Evolutionary conservation across 805 yeast species (phyloP).

Genomic region (Debaryomyces hansenii): DNA sequence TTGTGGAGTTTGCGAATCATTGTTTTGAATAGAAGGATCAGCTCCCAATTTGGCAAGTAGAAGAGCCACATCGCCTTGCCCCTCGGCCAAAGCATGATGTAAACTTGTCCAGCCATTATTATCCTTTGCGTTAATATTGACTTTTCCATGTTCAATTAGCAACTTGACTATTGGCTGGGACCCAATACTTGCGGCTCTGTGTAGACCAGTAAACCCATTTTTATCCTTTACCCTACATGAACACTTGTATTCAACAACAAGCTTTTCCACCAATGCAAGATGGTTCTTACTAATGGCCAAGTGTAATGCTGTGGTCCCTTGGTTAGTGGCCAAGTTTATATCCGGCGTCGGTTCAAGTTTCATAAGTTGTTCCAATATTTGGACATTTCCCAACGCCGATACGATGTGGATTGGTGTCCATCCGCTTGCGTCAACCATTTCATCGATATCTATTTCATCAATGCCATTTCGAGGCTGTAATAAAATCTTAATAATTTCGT

Average conservation of each 20-base stretch:
- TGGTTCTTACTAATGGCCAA: constrained; percentile 74
- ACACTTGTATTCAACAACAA: constrained; percentile 57
- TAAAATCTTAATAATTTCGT: constrained; percentile 45
- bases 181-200: constrained; percentile 83
- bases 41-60: constrained; percentile 67
- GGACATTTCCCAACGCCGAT: constrained; percentile 65
- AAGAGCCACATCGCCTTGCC: constrained; percentile 75
- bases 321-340: constrained; percentile 58
- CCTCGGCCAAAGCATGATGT: constrained; percentile 90
- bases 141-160: constrained; percentile 45
- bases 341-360: constrained; percentile 53
- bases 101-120: constrained; percentile 78
- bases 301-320: constrained; percentile 75
- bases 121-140: constrained; percentile 71
- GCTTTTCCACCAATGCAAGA: constrained; percentile 47
- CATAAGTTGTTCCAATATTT: constrained; percentile 52
- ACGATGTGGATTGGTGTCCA: constrained; percentile 91
- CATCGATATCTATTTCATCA: constrained; percentile 61
- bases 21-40: constrained; percentile 46
- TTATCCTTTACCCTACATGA: constrained; percentile 67
- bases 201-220: constrained; percentile 65
- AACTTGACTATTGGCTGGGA: constrained; percentile 57
- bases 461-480: constrained; percentile 5
- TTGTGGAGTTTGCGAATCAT: constrained; percentile 49
- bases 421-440: constrained; percentile 68